These are phyloP conservation scores for Fusarium devonianum DNA, from an alignment of 2,329 filamentous ascomycete genomes.

Conservation along the genomic window DNA sequence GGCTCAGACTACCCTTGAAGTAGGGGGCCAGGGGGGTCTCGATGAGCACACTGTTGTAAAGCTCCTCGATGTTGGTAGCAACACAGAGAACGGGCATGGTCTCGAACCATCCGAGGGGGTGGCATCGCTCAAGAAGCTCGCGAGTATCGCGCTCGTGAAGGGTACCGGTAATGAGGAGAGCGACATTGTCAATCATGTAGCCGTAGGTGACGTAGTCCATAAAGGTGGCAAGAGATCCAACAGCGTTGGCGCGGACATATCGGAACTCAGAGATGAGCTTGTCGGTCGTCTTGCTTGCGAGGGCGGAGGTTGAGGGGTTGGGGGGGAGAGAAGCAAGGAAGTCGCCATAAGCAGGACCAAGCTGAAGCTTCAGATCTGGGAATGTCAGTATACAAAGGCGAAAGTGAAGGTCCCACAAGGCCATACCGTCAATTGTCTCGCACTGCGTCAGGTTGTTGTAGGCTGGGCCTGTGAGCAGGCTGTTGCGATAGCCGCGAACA, in stretches of 20 bases:
- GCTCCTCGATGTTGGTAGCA: conserved; percentile 96
- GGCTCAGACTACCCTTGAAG: conserved; percentile 95
- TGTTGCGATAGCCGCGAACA: conserved; percentile 94
- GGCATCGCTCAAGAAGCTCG: conserved; percentile 93
- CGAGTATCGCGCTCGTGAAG: conserved; percentile 96
- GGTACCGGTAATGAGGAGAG: conserved; percentile 95
- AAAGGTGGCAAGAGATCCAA: conserved; percentile 89
- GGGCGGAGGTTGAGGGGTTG: conserved; percentile 93
- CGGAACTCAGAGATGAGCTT: conserved; percentile 98
- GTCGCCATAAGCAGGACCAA: conserved; percentile 95
- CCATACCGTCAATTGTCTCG: conserved; percentile 91
- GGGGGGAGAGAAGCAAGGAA: conserved; percentile 93
- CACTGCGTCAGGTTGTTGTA: conserved; percentile 97
- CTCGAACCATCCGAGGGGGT: conserved; percentile 98
- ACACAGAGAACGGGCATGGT: conserved; percentile 98
- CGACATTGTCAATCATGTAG: conserved; percentile 99
- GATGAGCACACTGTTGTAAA: conserved; percentile 97
- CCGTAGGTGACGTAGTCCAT: conserved; percentile 99
- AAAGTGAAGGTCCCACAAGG: neutral
- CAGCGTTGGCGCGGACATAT: conserved; percentile 93
- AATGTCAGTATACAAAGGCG: conserved; percentile 20
- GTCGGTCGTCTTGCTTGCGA: conserved; percentile 94
- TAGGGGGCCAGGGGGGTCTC: conserved; percentile 95
- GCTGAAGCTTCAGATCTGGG: conserved; percentile 94
- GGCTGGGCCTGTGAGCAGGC: conserved; percentile 86